Evolutionary conservation across 225 moss, liverwort and hornwort genomes (phyloP).

Genomic region (Ulota crispa): DNA sequence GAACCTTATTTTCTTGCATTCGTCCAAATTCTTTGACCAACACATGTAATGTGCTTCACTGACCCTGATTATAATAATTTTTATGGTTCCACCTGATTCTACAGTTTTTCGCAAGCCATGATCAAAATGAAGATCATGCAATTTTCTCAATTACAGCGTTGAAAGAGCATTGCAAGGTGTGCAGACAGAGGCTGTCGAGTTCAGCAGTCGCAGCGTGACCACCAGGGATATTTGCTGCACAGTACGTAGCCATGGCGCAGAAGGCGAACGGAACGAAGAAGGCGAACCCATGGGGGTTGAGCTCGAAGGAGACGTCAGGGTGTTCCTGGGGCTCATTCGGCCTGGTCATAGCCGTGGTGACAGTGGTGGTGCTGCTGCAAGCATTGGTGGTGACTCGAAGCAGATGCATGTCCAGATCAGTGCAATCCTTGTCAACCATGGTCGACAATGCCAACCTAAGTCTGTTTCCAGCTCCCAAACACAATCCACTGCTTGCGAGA

Average conservation of each 20-base stretch:
- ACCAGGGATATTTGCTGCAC: neutral
- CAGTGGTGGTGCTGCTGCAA: constrained; percentile 19
- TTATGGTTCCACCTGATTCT: too few relatives aligned
- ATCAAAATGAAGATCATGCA: too few relatives aligned
- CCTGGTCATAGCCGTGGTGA: neutral
- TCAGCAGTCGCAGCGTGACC: neutral
- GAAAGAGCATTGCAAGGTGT: neutral
- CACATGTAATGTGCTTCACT: neutral
- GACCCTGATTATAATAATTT: neutral
- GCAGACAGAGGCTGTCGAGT: too few relatives aligned
- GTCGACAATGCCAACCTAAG: neutral
- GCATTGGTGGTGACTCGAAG: neutral
- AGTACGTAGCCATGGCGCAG: constrained; percentile 11
- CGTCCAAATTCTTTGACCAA: neutral
- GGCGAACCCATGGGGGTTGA: neutral
- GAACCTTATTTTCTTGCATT: too few relatives aligned
- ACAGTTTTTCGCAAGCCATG: too few relatives aligned
- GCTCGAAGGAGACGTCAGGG: neutral
- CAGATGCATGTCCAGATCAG: neutral
- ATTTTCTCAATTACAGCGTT: too few relatives aligned
- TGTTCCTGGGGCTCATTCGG: neutral
- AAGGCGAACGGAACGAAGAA: constrained; percentile 15
- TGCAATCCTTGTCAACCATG: neutral
- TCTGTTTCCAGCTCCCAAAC: neutral
- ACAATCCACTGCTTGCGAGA: neutral